Evolutionary conservation across 441 rosid genomes (phyloP).

Genomic region (Kokia cookei): DNA sequence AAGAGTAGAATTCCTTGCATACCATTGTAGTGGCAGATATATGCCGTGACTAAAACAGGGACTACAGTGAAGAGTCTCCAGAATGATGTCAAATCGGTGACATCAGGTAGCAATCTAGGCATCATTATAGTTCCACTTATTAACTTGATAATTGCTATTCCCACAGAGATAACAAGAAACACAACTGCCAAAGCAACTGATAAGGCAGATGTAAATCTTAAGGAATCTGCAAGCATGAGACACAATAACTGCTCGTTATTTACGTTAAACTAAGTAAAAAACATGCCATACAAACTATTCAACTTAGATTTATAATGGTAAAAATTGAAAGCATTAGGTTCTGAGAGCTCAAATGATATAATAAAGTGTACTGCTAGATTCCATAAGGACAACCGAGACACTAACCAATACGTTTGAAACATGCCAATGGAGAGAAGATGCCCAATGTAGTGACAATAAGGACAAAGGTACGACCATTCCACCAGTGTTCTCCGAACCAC

Average conservation of each 20-base stretch:
- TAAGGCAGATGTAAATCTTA: conserved; percentile 84
- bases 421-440: conserved; percentile 81
- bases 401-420: conserved; percentile 89
- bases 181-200: conserved; percentile 90
- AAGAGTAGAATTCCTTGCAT: conserved; percentile 13
- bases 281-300: not conserved
- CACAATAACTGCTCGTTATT: not conserved
- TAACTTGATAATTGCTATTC: conserved; percentile 72
- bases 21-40: conserved; percentile 94
- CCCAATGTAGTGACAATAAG: conserved; percentile 70
- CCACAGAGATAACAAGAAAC: conserved; percentile 78
- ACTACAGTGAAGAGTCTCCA: conserved; percentile 87
- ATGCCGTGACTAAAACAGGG: conserved; percentile 95
- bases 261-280: not conserved
- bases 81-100: conserved; percentile 61
- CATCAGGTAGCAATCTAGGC: conserved; percentile 86
- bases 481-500: conserved; percentile 97
- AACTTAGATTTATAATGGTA: not conserved
- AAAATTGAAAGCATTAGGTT: not conserved
- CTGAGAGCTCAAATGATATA: not conserved
- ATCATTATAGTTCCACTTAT: conserved; percentile 57
- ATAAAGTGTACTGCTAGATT: not conserved
- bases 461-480: conserved; percentile 73
- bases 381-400: not conserved
- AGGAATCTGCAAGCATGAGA: conserved; percentile 70